phyloP scores from a whole-genome alignment of 1,139 yeast genomes.

The Saccharomycopsis hybrid region DNA sequence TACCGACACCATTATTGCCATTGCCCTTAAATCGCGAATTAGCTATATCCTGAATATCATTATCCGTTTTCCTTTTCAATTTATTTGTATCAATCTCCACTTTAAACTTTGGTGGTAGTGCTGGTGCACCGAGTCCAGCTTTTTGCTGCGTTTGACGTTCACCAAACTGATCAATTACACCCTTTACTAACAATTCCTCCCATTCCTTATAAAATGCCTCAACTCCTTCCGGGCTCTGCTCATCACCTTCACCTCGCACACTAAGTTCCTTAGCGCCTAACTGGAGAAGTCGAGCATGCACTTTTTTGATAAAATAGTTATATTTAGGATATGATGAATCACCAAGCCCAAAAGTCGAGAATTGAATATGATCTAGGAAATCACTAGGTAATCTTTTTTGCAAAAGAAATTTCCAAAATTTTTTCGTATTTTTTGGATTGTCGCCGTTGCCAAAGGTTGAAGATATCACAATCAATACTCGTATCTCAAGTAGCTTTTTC shows the following conservation, averaged over 20 bases:
- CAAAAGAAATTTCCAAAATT: conserved; percentile 69
- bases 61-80: conserved; percentile 28
- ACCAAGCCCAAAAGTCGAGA: conserved; percentile 87
- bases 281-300: conserved; percentile 72
- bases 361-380: conserved; percentile 52
- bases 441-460: conserved; percentile 98
- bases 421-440: conserved; percentile 68
- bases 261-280: conserved; percentile 74
- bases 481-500: conserved; percentile 42
- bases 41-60: conserved; percentile 25
- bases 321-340: conserved; percentile 86
- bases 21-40: conserved; percentile 25
- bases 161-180: conserved; percentile 34
- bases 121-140: neutral
- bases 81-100: conserved; percentile 19
- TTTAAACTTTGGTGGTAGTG: no score
- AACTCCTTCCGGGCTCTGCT: conserved; percentile 69
- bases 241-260: conserved; percentile 84
- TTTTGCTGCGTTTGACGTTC: neutral
- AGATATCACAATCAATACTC: conserved; percentile 58
- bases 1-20: no score
- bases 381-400: conserved; percentile 60
- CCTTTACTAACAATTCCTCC: conserved; percentile 47
- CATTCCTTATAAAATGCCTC: conserved; percentile 76
- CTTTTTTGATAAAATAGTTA: conserved; percentile 77